A percentile compares a stretch with the other conserved stretches of the same genome.
Evolutionary conservation across 805 yeast genomes (phyloP).

Genomic region (Kockiozyma suomiensis): DNA sequence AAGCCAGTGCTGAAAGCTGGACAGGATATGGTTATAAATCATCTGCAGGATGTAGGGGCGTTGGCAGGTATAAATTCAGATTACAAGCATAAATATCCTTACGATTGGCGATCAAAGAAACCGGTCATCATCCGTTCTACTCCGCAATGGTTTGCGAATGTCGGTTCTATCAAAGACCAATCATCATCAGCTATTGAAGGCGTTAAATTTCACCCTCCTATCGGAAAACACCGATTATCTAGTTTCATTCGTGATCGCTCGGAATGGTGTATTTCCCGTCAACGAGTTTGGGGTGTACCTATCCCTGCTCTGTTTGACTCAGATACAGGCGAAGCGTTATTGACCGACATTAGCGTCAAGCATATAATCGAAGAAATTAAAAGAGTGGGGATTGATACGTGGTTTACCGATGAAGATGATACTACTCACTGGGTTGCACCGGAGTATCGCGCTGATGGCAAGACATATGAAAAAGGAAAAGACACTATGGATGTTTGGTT

Average conservation of each 20-base stretch:
- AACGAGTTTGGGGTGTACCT: slow-evolving; percentile 97
- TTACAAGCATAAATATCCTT: slow-evolving; percentile 85
- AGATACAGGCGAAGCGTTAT: slow-evolving; percentile 63
- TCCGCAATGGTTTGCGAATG: slow-evolving; percentile 95
- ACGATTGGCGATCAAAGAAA: slow-evolving; percentile 94
- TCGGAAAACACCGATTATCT: slow-evolving; percentile 68
- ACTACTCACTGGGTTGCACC: slow-evolving; percentile 75
- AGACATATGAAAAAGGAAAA: slow-evolving; percentile 60
- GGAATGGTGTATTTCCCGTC: slow-evolving; percentile 98
- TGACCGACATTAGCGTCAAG: slow-evolving; percentile 58
- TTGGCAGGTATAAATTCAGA: slow-evolving; percentile 52
- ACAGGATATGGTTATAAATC: slow-evolving; percentile 49
- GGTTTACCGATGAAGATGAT: slow-evolving; percentile 67
- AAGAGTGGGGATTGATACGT: slow-evolving; percentile 68
- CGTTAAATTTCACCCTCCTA: slow-evolving; percentile 73
- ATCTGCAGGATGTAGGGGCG: slow-evolving; percentile 51
- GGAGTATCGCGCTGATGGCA: slow-evolving; percentile 47
- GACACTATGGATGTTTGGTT: slow-evolving; percentile 99
- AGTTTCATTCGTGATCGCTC: slow-evolving; percentile 76
- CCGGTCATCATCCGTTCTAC: slow-evolving; percentile 96
- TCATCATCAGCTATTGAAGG: slow-evolving; percentile 62
- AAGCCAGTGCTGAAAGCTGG: slow-evolving; percentile 66
- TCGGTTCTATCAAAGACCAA: slow-evolving; percentile 65
- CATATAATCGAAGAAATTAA: slow-evolving; percentile 60
- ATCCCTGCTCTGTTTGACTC: slow-evolving; percentile 78